Percentiles rank a stretch among this genome's conserved stretches.
Conservation (phyloP, 2,329 filamentous ascomycete species). For the Chaetomium globosum region DNA sequence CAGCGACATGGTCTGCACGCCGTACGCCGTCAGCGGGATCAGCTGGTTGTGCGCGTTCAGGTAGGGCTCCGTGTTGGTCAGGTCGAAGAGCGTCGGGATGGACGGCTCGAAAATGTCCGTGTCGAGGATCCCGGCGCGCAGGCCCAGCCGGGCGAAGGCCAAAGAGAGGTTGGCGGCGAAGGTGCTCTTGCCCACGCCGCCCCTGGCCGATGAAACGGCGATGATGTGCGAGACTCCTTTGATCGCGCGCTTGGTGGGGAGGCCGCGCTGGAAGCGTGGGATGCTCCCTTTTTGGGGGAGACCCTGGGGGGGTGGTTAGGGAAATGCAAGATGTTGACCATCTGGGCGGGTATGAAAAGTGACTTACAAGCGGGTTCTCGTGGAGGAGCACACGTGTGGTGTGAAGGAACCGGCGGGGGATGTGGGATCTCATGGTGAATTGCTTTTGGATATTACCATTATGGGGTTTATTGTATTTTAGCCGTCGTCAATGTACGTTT, state of each 20-base stretch:
- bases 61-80: conserved; percentile 75
- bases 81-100: conserved; percentile 84
- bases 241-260: conserved; percentile 80
- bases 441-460: not conserved
- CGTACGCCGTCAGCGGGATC: conserved; percentile 88
- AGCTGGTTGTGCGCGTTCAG: conserved; percentile 76
- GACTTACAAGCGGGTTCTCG: conserved; percentile 81
- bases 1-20: conserved; percentile 98
- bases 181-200: conserved; percentile 97
- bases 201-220: conserved; percentile 95
- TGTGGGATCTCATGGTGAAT: conserved; percentile 38
- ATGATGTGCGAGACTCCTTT: conserved; percentile 86
- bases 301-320: conserved; percentile 58
- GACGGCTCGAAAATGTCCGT: conserved; percentile 97
- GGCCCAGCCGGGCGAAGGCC: conserved; percentile 78
- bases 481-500: not conserved
- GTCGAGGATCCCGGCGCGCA: conserved; percentile 85
- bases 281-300: conserved; percentile 77
- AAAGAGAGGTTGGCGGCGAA: conserved; percentile 86
- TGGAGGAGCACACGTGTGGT: conserved; percentile 58
- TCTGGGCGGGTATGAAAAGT: not conserved
- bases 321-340: not conserved
- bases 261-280: conserved; percentile 75
- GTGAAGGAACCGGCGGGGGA: conserved; percentile 34
- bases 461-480: not conserved